Base-by-base conservation (phyloP, 768 basidiomycete species). In the Boletus coccyginus region DNA sequence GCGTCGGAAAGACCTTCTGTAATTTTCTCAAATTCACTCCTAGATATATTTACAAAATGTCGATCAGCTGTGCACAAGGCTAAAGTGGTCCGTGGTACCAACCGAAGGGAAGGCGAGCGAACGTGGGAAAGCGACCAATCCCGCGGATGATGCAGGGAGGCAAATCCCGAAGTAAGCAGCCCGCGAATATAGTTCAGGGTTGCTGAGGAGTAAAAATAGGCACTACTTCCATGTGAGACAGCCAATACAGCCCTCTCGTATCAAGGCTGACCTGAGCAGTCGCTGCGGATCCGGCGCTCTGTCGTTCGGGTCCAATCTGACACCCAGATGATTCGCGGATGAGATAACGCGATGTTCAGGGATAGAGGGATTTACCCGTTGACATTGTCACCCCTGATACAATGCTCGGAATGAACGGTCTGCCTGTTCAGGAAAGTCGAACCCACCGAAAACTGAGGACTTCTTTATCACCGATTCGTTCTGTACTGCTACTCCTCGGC, bases 111-210 rank as follows among this genome's bases (percentile, higher is more conserved):
- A 1, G 85, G 83, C 0, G 90, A 92, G 42, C 94, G 87, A 41
- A 98, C 97, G 71, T 98, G 96, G 7, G 81, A 80, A 60, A 99
- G 81, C 1, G 92, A 94, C 95, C 94, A 98, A 68, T 88, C 87
- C 39, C 87, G 81, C 6, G 95, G 95, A 62, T 94, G 88, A 69
- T 94, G 85, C 51, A 93, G 73, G n/a, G 91, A 93, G 0, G 94
- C 96, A 67, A 98, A 98, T 24, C 94, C 94, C 14, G 94, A 96
- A 1, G 87, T 85, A 7, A 99, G 82, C 38, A 98, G 81, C 3
- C 86, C 83, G 17, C 97, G 88, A 55, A 98, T 80, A 73, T 95
- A 87, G 75, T 99, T 99, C 41, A 98, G 79, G 0, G 97, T 98
- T 9, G 94, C 82, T 0, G 93, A 82, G 0, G 96, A 98, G 74